Conservation (phyloP, 2,329 filamentous ascomycete genomes). For the Aspergillus fijiensis region DNA sequence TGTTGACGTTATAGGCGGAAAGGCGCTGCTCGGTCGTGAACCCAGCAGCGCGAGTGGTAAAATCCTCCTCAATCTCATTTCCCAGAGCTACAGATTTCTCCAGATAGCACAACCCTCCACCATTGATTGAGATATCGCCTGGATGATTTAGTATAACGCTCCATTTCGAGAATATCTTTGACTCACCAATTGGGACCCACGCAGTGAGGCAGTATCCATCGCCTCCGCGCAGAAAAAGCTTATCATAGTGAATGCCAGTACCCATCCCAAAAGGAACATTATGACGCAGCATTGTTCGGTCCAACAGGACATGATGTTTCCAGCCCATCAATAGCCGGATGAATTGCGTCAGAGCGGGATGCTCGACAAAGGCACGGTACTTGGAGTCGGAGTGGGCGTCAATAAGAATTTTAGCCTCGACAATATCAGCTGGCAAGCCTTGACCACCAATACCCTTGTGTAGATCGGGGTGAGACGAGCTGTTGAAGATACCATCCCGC, state of each 20-base stretch:
- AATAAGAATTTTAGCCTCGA: constrained; percentile 29
- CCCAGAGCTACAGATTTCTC: constrained; percentile 39
- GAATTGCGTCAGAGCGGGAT: constrained; percentile 36
- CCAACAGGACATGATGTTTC: constrained; percentile 35
- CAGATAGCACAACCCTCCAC: constrained; percentile 47
- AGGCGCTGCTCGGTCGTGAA: constrained; percentile 34
- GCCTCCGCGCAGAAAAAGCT: constrained; percentile 43
- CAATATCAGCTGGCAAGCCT: constrained; percentile 28
- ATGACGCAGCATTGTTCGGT: constrained; percentile 41
- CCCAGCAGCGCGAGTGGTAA: constrained; percentile 25
- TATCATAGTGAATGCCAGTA: constrained; percentile 46
- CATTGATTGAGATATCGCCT: constrained; percentile 25
- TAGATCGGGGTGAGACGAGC: constrained; percentile 31
- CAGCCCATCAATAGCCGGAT: constrained; percentile 40
- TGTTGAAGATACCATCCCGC: constrained; percentile 45
- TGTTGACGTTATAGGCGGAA: constrained; percentile 33
- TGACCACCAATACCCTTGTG: constrained; percentile 39
- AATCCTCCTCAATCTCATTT: constrained; percentile 41
- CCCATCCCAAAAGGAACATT: constrained; percentile 39
- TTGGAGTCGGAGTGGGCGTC: constrained; percentile 33
- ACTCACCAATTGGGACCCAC: constrained; percentile 41
- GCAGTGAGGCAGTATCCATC: constrained; percentile 35
- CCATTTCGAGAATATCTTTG: neutral
- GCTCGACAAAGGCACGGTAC: constrained; percentile 37
- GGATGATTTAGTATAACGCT: neutral